A percentile compares a stretch with the other conserved stretches of the same genome.
These are phyloP conservation scores for Thuja plicata DNA, from an alignment of 83 land plant species.

Conservation along the genomic window DNA sequence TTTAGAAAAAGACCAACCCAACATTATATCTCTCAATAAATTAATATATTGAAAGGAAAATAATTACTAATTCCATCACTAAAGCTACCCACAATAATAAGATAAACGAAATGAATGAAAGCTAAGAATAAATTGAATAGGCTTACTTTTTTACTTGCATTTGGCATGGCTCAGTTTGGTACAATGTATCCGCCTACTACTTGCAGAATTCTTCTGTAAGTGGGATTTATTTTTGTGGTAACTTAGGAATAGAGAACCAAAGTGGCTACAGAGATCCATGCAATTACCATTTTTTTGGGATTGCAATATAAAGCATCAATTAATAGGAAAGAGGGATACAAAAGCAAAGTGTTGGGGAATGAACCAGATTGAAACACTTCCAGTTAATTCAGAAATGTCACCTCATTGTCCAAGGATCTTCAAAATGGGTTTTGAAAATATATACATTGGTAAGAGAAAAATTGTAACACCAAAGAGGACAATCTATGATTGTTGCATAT, in stretches of 20 bases:
- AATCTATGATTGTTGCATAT: conserved; percentile 41
- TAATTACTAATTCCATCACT: too few relatives aligned
- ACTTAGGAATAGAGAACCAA: conserved; percentile 10
- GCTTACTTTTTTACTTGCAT: too few relatives aligned
- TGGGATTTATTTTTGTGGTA: too few relatives aligned
- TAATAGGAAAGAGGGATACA: conserved; percentile 28
- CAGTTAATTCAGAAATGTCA: conserved; percentile 20
- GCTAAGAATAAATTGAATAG: too few relatives aligned
- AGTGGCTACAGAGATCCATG: conserved; percentile 14
- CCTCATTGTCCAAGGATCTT: conserved; percentile 37
- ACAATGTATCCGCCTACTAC: too few relatives aligned
- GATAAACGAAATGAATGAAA: too few relatives aligned
- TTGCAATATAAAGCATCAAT: conserved; percentile 31
- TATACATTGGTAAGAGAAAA: conserved; percentile 24
- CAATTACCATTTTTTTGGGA: conserved; percentile 19
- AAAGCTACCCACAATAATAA: too few relatives aligned
- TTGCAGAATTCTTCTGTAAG: too few relatives aligned
- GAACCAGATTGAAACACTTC: conserved; percentile 18
- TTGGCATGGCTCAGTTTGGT: too few relatives aligned
- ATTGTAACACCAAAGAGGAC: conserved; percentile 16
- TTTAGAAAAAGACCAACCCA: too few relatives aligned
- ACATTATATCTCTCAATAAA: too few relatives aligned
- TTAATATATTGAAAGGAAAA: too few relatives aligned
- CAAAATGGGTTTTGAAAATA: conserved; percentile 32
- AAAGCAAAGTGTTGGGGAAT: conserved; percentile 28